Percentiles rank a stretch among this genome's conserved stretches.
phyloP scores from a whole-genome alignment of 148 eudicot species.

The Camellia lanceoleosa region DNA sequence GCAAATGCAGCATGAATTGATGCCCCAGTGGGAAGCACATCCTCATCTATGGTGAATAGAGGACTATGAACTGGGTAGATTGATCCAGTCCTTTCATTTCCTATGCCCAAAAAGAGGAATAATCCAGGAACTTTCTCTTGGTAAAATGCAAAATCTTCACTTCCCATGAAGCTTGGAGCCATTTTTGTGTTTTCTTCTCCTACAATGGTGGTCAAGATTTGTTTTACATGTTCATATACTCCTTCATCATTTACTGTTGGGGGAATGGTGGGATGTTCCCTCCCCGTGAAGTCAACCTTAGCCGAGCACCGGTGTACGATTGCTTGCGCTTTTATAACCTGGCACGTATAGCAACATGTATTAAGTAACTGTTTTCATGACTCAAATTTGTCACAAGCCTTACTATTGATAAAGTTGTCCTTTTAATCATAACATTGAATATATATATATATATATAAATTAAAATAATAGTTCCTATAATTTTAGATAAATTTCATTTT shows the following conservation, averaged over 20 bases:
- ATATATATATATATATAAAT: too few species aligned
- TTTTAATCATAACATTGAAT: too few species aligned
- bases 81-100: slow-evolving; percentile 33
- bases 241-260: slow-evolving; percentile 42
- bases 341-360: background rate
- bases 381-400: too few species aligned
- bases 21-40: slow-evolving; percentile 42
- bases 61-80: slow-evolving; percentile 40
- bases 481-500: too few species aligned
- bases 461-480: too few species aligned
- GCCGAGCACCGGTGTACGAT: slow-evolving; percentile 41
- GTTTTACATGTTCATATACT: slow-evolving; percentile 28
- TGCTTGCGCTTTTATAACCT: slow-evolving; percentile 41
- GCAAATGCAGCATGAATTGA: slow-evolving; percentile 46
- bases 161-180: slow-evolving; percentile 37
- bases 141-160: slow-evolving; percentile 52
- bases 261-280: slow-evolving; percentile 40
- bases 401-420: too few species aligned
- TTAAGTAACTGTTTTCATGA: background rate
- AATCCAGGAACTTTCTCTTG: slow-evolving; percentile 34
- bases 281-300: slow-evolving; percentile 31
- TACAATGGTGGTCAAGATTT: slow-evolving; percentile 23
- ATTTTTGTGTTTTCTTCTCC: slow-evolving; percentile 30
- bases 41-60: slow-evolving; percentile 38
- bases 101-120: slow-evolving; percentile 35